Base-by-base conservation (phyloP, 1,284 basidiomycete species). In the Ceratobasidium sp. region DNA sequence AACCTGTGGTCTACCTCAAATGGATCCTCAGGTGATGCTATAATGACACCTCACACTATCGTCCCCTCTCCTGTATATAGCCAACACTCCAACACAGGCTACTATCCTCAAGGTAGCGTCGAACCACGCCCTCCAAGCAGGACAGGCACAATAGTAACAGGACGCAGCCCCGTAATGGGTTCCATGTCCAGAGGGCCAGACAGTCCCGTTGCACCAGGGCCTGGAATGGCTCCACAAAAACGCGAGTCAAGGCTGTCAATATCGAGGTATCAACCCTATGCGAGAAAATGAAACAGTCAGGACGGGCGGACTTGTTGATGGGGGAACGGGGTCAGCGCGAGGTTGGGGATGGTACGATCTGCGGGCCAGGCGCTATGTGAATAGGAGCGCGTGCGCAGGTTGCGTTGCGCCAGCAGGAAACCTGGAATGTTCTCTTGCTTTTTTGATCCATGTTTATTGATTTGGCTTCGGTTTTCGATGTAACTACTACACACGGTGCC, bases 1-100 rank as follows among this genome's bases (percentile, higher is more conserved):
- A 86, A 87, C 57, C 79, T 88, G 3, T 92, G 91, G 91, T 74
- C 80, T 9, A 76, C 73, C 7, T 56, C 73, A 5, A 66, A 23
- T 9, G 52, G 56, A 2, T 42, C 70, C 50, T 17, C 56, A 38
- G 70, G 70, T 5, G 73, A 66, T 15, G 23, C 59, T 33, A 54
- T 42, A 17, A 66, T 76, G 52, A 76, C 73, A 2, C 73, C 73
- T 20, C 73, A 76, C 23, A 66, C 50, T 15, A 62, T 76, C 26
- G 62, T 62, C 7, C 42, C 46, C 12, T 76, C 73, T 28, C 73
- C 73, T 38, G 73, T 76, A 42, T 76, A 76, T 40, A 76, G 73
- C 23, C 40, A 52, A 28, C 62, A 76, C 52, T 76, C 73, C 12
- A 76, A 54, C 64, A 13, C 65, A 23, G 64, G 73, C 12, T 76